Conservation (phyloP, 495 filamentous ascomycete genomes). For the Parathielavia hyrcaniae region DNA sequence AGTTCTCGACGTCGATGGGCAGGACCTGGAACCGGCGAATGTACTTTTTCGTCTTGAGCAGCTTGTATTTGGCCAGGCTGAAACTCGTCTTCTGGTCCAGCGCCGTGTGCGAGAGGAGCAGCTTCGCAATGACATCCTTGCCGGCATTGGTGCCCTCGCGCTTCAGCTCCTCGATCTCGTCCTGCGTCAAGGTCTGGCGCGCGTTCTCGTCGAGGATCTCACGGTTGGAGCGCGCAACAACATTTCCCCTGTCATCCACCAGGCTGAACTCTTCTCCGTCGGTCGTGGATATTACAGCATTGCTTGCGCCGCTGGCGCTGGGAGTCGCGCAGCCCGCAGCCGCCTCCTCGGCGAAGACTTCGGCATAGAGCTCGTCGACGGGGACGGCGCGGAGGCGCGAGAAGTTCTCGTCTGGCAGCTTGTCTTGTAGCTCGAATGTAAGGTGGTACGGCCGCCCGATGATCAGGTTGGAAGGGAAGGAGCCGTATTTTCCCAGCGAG, state of each 20-base stretch:
- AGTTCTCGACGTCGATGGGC: constrained; percentile 68
- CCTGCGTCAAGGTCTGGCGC: constrained; percentile 72
- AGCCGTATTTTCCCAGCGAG: constrained; percentile 82
- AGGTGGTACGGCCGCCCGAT: constrained; percentile 83
- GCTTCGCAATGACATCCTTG: constrained; percentile 78
- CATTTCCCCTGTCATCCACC: constrained; percentile 45
- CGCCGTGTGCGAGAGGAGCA: constrained; percentile 75
- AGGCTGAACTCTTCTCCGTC: constrained; percentile 38
- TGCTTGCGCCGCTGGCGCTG: constrained; percentile 29
- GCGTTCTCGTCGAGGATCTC: constrained; percentile 73
- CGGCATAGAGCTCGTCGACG: constrained; percentile 72
- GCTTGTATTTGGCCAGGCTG: constrained; percentile 87
- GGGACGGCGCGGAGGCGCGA: constrained; percentile 71
- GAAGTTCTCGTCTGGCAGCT: constrained; percentile 47
- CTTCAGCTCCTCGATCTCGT: constrained; percentile 91
- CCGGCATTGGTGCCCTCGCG: constrained; percentile 68
- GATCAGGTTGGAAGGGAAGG: constrained; percentile 77
- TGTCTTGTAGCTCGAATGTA: constrained; percentile 81
- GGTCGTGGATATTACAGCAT: constrained; percentile 27
- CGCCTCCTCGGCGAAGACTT: constrained; percentile 57
- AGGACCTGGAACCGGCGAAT: constrained; percentile 76
- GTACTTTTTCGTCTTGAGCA: constrained; percentile 91
- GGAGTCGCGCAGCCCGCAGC: constrained; percentile 33
- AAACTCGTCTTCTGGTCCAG: constrained; percentile 93
- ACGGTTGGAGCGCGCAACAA: constrained; percentile 70